Evolutionary conservation across 495 filamentous ascomycete genomes (phyloP).

Genomic region (Aspergillus affinis): DNA sequence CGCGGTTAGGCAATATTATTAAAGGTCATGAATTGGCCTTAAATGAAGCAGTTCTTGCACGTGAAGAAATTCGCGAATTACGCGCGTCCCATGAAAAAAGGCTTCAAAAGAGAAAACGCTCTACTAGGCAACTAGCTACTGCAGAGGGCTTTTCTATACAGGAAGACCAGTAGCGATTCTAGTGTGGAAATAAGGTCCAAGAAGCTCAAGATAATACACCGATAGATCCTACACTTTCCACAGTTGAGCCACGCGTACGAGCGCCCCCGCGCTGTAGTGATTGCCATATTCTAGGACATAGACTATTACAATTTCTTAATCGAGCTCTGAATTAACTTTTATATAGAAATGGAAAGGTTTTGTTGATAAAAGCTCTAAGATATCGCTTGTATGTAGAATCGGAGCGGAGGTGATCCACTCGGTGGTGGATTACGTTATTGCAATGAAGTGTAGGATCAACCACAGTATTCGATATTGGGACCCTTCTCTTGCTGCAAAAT

Average conservation of each 20-base stretch:
- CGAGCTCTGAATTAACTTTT: constrained; percentile 9
- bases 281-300: too few species aligned
- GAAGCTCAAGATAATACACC: constrained; percentile 3
- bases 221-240: background rate
- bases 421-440: background rate
- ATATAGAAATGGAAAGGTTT: constrained; percentile 12
- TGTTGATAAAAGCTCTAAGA: constrained; percentile 6
- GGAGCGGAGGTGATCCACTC: background rate
- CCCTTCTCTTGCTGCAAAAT: too few species aligned
- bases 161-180: background rate
- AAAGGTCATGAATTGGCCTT: constrained; percentile 8
- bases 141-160: background rate
- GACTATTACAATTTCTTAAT: constrained; percentile 13
- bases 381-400: background rate
- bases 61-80: background rate
- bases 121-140: background rate
- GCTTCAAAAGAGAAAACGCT: background rate
- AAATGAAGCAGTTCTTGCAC: background rate
- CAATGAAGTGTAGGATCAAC: too few species aligned
- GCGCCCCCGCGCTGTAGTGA: constrained; percentile 12
- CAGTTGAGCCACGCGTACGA: constrained; percentile 7
- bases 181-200: constrained; percentile 2
- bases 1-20: constrained; percentile 8
- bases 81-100: background rate
- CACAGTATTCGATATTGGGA: too few species aligned